Evolutionary conservation across 2,329 filamentous ascomycete genomes (phyloP).

Genomic region (Fusarium avenaceum): DNA sequence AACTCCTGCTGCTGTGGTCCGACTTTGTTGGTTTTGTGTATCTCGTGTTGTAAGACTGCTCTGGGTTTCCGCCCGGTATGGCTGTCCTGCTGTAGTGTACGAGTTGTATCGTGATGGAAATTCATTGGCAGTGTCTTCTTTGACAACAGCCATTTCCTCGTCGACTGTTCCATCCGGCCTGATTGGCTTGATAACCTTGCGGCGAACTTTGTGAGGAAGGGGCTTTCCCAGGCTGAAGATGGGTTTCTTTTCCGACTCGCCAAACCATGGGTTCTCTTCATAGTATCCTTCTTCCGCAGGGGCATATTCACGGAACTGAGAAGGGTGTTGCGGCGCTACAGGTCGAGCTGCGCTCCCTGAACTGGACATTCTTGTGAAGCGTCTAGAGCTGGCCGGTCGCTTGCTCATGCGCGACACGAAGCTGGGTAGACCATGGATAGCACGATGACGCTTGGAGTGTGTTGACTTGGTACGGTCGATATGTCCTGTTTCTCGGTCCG

Average conservation of each 20-base stretch:
- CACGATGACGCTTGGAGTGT: conserved; percentile 1
- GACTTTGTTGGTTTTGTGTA: conserved; percentile 18
- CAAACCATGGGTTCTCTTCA: conserved; percentile 42
- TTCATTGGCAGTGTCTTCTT: not conserved
- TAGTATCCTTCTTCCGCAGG: conserved; percentile 39
- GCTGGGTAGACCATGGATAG: conserved; percentile 9
- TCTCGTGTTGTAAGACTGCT: not conserved
- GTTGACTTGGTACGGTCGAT: not conserved
- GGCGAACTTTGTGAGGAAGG: conserved; percentile 36
- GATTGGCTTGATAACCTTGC: conserved; percentile 11
- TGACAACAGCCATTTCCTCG: conserved; percentile 25
- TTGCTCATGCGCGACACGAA: conserved; percentile 24
- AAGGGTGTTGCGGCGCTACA: not conserved
- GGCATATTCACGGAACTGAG: conserved; percentile 12
- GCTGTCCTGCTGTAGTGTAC: conserved; percentile 9
- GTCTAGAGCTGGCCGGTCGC: not conserved
- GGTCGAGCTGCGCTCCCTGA: not conserved
- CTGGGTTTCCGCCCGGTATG: conserved; percentile 7
- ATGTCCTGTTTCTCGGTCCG: conserved; percentile 10
- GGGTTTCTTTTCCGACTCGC: conserved; percentile 27
- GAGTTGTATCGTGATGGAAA: not conserved
- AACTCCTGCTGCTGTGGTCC: conserved; percentile 16
- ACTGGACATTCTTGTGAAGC: conserved; percentile 4
- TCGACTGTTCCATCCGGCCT: conserved; percentile 12
- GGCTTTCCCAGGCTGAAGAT: conserved; percentile 42